Base-by-base conservation (phyloP, 78 protist species). In the Dictyostelium intermedium region DNA sequence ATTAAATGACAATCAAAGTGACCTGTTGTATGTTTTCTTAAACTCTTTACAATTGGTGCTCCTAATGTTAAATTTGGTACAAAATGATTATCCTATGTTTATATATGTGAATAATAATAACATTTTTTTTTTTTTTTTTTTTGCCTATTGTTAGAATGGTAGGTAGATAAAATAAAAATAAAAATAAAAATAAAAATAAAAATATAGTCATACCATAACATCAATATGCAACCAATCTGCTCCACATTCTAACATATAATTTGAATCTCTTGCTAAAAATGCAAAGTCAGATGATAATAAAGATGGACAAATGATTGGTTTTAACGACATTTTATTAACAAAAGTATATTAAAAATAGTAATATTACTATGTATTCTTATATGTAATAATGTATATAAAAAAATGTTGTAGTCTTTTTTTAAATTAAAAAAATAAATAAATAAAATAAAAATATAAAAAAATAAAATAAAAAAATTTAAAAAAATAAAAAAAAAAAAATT, bases 1-100 rank as follows among this genome's bases (percentile, higher is more conserved):
- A 99, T 99, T 85, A 99, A 39, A 81, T 99, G 99, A 73, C 99
- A 98, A 84, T 99, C 99, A 27, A 99, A 82, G 85, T 97, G 97
- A 1, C 97, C 98, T 30, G 60, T 69, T 18, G 98, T 80, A 77
- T 96, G 94, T 92, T 98, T 98, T 61, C 99, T 84, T 30, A 99
- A 91, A 80, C 98, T 83, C 79, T 92, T 83, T 56, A 99, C 85
- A 16, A 99, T 98, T 1, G 99, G 99, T 14, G 98, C 96, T 1
- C 99, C 97, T 27, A 98, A 82, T 11, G 99, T 97, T 43, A 99
- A 56, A 92, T 99, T 99, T 43, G 99, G 99, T 63, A 99, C 99
- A 80, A 99, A 99, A 84, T 99, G 99, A 13, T 98, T 70, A 79
- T 14, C 41, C 35, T 3, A n/a, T n/a, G n/a, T n/a, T n/a, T n/a